Base-by-base conservation (phyloP, 768 basidiomycete species). In the Boletellus ananas region DNA sequence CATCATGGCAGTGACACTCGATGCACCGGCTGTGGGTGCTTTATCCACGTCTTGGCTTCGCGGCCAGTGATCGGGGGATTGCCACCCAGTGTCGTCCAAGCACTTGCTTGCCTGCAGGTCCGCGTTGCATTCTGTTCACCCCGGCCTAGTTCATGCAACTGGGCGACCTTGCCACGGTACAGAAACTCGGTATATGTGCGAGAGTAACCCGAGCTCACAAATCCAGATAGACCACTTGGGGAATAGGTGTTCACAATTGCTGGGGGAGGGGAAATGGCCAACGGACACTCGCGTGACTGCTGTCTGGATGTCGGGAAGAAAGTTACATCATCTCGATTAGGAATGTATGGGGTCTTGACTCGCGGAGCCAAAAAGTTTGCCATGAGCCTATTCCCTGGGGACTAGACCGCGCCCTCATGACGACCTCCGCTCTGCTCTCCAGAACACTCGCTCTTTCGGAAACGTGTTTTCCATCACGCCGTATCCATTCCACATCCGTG, bases 401-500 rank as follows among this genome's bases (percentile, higher is more conserved):
- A 7, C 31, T 9, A n/a, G 33, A 7, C 4, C 21, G 12, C 6
- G n/a, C 49, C 40, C 39, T 51, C 18, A 58, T 54, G 59, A 25
- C 41, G 27, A 17, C 45, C 31, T 42, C 46, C 20, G 25, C 34
- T 6, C 13, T 47, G 23, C 42, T 54, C 11, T 51, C 58, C 39
- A 49, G 49, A 38, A 36, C 48, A 10, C 0, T 48, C 21, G 33
- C 44, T 21, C 23, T 36, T 33, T 29, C 49, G 13, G 23, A 31
- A 51, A 17, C 41, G n/a, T 23, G 35, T 33, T 38, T 49, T 33
- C 6, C 43, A 10, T 35, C 47, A 14, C 35, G 50, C 14, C 40
- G 34, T 37, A 33, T 61, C 17, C 55, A 55, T 31, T 50, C 48
- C 12, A 48, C 60, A 10, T 45, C 52, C 1, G 54, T 47, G 17